Base-by-base conservation (phyloP, 805 yeast genomes). In the Lachancea thermotolerans region DNA sequence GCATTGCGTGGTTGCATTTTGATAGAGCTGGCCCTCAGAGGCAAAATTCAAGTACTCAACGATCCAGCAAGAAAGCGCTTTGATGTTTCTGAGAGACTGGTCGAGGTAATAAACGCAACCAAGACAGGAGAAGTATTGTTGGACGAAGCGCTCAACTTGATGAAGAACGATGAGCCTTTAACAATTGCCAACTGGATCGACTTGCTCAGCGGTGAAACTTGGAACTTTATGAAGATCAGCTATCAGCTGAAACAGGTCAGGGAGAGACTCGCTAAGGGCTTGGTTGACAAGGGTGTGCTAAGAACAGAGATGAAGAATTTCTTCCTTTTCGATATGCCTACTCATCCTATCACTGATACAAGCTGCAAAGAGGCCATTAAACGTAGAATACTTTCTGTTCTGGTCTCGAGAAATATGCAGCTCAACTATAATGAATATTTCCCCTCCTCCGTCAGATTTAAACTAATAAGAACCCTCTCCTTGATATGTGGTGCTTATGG, bases 191-290 rank as follows among this genome's bases (percentile, higher is more conserved):
- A 81, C 53, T 93, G 99, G 99, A 87, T 93, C 54, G 98, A 93
- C 64, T 75, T 91, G 47, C 75, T 93, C 50, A 79, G 89, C 50
- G 99, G 95, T 37, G 99, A 93, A 65, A 93, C 99, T 4, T 93
- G 99, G 99, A 93, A 91, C 66, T 70, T 93, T 55, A 76, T 90
- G 78, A 93, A 93, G 64, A 89, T 91, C 56, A 85, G 83, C 59
- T 93, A 91, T 70, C 99, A 93, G 69, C 77, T 93, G 64, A 93
- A 93, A 62, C 99, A 93, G 69, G 99, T 93, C 4, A 80, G 99
- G 61, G 99, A 93, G 68, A 77, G 99, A 56, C 73, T 93, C 52
- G 95, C 96, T 45, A 93, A 93, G 67, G 99, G 99, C 0, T 73
- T 93, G 43, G 99, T 95, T 33, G 99, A 93, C 66, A 93, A 93